These are phyloP conservation scores for Colletotrichum gloeosporioides DNA, from an alignment of 2,329 filamentous ascomycete species.

Conservation along the genomic window DNA sequence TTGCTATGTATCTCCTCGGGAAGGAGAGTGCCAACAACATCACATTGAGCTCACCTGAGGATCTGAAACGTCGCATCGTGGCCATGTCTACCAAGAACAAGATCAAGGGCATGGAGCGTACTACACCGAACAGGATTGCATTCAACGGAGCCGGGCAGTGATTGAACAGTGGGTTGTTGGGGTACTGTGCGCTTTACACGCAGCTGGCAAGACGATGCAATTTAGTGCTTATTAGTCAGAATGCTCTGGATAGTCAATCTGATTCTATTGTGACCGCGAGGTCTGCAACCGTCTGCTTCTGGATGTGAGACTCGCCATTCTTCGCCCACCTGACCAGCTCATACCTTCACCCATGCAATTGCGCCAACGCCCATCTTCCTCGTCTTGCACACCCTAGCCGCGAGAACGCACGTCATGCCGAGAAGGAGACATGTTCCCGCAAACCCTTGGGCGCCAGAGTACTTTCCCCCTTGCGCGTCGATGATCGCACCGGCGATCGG, in stretches of 20 bases:
- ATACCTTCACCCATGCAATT: conserved; percentile 1
- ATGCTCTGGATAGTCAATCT: neutral
- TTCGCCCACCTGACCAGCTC: neutral
- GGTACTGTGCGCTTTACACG: neutral
- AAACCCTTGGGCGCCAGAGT: conserved; percentile 27
- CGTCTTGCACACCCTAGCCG: conserved; percentile 18
- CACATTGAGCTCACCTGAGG: conserved; percentile 40
- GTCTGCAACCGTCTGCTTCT: neutral
- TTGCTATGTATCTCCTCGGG: conserved; percentile 23
- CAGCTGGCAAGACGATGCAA: neutral
- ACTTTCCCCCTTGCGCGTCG: conserved; percentile 25
- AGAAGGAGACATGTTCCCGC: conserved; percentile 19
- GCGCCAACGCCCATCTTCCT: conserved; percentile 3
- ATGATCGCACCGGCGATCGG: conserved; percentile 38
- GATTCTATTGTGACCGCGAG: neutral
- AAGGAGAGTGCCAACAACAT: conserved; percentile 36
- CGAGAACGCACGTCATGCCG: conserved; percentile 18
- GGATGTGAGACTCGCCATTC: neutral
- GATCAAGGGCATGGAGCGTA: conserved; percentile 42
- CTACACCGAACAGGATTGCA: conserved; percentile 57
- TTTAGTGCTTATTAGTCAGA: neutral
- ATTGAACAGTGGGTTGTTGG: neutral
- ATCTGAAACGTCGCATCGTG: conserved; percentile 53
- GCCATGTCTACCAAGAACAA: conserved; percentile 44
- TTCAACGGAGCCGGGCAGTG: conserved; percentile 51